Percentiles rank a stretch among this genome's conserved stretches.
Evolutionary conservation across 108 stramenopile species (phyloP).

Genomic region (Cyclotella choctawhatcheeana): DNA sequence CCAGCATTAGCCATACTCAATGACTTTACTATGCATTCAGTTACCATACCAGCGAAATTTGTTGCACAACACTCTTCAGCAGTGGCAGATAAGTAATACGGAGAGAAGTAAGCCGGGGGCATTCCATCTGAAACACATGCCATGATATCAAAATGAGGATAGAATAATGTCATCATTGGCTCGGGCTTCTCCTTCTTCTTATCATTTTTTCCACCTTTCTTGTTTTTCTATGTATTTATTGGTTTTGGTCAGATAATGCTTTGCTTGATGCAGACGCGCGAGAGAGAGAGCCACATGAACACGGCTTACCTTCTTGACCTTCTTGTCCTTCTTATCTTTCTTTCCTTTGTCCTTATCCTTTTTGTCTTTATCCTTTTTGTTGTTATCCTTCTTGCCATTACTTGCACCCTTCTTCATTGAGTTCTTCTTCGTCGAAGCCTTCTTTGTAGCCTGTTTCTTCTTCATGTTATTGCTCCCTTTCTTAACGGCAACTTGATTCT

Average conservation of each 20-base stretch:
- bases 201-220: background rate
- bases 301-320: background rate
- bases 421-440: background rate
- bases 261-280: background rate
- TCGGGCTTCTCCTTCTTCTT: background rate
- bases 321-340: background rate
- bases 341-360: background rate
- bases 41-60: background rate
- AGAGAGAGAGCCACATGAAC: background rate
- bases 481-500: too few relatives aligned
- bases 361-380: background rate
- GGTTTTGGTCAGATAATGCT: too few relatives aligned
- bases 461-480: background rate
- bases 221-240: too few relatives aligned
- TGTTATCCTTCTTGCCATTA: background rate
- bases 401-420: background rate
- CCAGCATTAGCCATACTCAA: background rate
- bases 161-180: background rate
- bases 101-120: background rate
- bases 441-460: background rate
- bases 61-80: background rate
- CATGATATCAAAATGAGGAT: slow-evolving; percentile 4
- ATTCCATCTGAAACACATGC: slow-evolving; percentile 3
- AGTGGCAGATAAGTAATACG: background rate
- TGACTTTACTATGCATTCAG: background rate